These are phyloP conservation scores for Abelmoschus esculentus DNA, from an alignment of 345 rosid species.

Conservation along the genomic window DNA sequence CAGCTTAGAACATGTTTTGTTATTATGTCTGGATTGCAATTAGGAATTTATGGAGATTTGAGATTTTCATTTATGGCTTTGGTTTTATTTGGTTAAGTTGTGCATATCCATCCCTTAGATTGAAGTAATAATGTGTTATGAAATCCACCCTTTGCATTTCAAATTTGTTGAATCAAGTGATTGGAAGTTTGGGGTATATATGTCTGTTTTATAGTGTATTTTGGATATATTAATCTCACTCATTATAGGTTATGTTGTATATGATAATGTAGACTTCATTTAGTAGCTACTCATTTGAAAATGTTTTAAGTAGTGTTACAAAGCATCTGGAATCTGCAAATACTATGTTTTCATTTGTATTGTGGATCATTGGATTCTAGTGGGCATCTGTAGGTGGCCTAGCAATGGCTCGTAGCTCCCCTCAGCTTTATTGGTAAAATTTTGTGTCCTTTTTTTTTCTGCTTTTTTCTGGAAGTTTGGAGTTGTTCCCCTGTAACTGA, in stretches of 20 bases:
- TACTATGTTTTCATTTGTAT: conserved; percentile 89
- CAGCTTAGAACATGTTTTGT: neutral
- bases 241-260: neutral
- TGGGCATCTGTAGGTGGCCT: conserved; percentile 97
- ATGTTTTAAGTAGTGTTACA: conserved; percentile 42
- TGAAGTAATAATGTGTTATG: neutral
- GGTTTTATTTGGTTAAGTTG: neutral
- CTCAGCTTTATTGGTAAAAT: conserved; percentile 83
- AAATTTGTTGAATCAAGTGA: neutral
- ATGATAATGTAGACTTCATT: neutral
- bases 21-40: neutral
- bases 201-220: neutral
- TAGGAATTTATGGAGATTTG: neutral
- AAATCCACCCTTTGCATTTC: neutral
- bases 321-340: conserved; percentile 96
- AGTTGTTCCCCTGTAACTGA: neutral
- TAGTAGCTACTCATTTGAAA: conserved; percentile 2
- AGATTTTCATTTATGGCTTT: neutral
- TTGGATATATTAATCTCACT: neutral
- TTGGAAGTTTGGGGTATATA: neutral
- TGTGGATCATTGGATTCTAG: conserved; percentile 99
- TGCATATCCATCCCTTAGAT: neutral
- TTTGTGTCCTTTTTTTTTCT: neutral
- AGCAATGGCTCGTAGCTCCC: conserved; percentile 54
- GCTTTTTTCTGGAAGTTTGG: neutral